phyloP scores from a whole-genome alignment of 2,329 filamentous ascomycete species.

The Penicillium freii region DNA sequence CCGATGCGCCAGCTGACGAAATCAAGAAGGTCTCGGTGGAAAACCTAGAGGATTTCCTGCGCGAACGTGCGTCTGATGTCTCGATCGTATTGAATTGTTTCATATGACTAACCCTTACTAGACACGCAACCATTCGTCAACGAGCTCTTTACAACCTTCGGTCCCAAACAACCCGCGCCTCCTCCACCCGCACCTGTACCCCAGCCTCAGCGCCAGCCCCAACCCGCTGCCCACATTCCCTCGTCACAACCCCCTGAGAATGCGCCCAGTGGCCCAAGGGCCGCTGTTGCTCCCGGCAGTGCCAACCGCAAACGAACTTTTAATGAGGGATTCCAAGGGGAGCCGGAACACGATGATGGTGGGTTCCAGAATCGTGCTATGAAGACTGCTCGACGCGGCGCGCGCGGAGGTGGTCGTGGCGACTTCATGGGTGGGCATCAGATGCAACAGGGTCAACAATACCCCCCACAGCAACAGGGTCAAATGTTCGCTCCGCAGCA shows the following conservation, averaged over 20 bases:
- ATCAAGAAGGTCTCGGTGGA: slow-evolving; percentile 55
- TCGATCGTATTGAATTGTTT: slow-evolving; percentile 1
- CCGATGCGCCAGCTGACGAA: slow-evolving; percentile 55
- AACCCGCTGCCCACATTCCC: slow-evolving; percentile 15
- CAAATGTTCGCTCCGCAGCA: slow-evolving; percentile 30
- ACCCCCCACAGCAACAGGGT: slow-evolving; percentile 24
- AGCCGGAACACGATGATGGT: slow-evolving; percentile 43
- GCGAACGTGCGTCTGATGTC: slow-evolving; percentile 46
- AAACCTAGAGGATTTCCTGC: slow-evolving; percentile 58
- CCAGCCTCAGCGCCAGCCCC: slow-evolving; percentile 23
- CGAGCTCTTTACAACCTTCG: slow-evolving; percentile 54
- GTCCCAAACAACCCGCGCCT: slow-evolving; percentile 42
- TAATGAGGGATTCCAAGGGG: slow-evolving; percentile 50
- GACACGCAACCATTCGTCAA: slow-evolving; percentile 56
- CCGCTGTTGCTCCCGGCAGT: slow-evolving; percentile 20
- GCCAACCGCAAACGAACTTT: slow-evolving; percentile 53
- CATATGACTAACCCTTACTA: slow-evolving; percentile 27
- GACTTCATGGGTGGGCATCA: slow-evolving; percentile 38
- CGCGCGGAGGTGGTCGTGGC: slow-evolving; percentile 44
- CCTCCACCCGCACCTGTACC: slow-evolving; percentile 19
- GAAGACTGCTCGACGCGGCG: slow-evolving; percentile 45
- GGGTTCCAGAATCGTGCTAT: slow-evolving; percentile 47
- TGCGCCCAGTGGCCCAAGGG: slow-evolving; percentile 23
- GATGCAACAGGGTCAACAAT: slow-evolving; percentile 28
- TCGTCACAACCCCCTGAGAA: slow-evolving; percentile 25